Conservation (phyloP, 495 filamentous ascomycete genomes). For the Ascodesmis nigricans region DNA sequence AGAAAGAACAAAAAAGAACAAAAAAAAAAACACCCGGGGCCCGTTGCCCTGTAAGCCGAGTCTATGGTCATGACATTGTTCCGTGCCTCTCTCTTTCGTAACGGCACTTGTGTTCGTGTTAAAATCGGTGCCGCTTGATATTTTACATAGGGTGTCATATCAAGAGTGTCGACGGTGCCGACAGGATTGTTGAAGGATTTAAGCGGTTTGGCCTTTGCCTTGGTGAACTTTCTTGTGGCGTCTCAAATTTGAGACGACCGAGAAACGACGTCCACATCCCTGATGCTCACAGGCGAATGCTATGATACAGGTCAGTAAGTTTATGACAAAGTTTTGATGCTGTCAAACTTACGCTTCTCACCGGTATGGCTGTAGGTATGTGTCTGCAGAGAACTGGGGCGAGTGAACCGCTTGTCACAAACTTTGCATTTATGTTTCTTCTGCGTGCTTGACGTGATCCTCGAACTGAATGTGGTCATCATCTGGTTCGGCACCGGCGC, state of each 20-base stretch:
- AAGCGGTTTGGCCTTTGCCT: constrained; percentile 33
- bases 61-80: background rate
- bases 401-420: constrained; percentile 95
- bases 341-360: constrained; percentile 66
- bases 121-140: background rate
- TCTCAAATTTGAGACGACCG: constrained; percentile 88
- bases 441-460: constrained; percentile 82
- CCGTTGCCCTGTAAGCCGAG: background rate
- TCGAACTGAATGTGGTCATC: constrained; percentile 98
- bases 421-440: constrained; percentile 99
- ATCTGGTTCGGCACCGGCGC: constrained; percentile 84
- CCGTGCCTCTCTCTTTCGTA: background rate
- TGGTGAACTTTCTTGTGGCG: constrained; percentile 94
- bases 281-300: constrained; percentile 88
- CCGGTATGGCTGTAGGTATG: constrained; percentile 99
- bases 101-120: background rate
- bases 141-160: too few relatives aligned
- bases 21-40: background rate
- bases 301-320: constrained; percentile 23
- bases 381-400: constrained; percentile 87
- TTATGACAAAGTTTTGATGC: background rate
- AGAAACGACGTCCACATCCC: constrained; percentile 90
- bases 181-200: background rate
- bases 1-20: constrained; percentile 1
- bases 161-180: background rate